phyloP scores from a whole-genome alignment of 176 grass and related monocot genomes.

The Hsuehochloa calcarea region DNA sequence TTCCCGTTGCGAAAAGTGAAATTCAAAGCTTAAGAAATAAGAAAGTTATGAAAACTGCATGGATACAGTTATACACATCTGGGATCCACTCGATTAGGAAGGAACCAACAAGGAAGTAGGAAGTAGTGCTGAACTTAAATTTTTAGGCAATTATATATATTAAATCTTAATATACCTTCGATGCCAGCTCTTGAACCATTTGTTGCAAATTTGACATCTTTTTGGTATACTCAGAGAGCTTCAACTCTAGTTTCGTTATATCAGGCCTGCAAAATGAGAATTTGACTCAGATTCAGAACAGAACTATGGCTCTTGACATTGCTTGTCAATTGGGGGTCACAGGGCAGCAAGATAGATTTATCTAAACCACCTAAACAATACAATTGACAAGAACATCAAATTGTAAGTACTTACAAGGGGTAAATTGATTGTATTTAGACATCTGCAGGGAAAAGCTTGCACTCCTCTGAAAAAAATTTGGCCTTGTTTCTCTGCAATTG shows the following conservation, averaged over 20 bases:
- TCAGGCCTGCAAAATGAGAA: no score
- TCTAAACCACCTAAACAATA: neutral
- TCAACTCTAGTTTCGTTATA: no score
- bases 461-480: slow-evolving; percentile 96
- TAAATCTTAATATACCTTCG: no score
- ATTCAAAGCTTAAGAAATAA: neutral
- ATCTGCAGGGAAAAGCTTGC: slow-evolving; percentile 98
- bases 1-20: neutral
- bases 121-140: no score
- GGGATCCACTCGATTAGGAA: neutral
- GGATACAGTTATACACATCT: neutral
- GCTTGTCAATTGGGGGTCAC: neutral
- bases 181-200: no score
- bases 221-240: no score
- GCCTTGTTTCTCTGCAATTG: slow-evolving; percentile 92
- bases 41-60: neutral
- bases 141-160: no score
- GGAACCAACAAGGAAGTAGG: no score
- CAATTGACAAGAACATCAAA: neutral
- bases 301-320: neutral
- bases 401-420: slow-evolving; percentile 63
- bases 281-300: slow-evolving; percentile 10
- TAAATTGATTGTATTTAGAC: slow-evolving; percentile 99
- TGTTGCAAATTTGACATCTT: no score
- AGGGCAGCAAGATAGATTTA: neutral